A percentile compares a stretch with the other conserved stretches of the same genome.
Evolutionary conservation across 176 grass and related monocot genomes (phyloP).

Genomic region (Aegilops sharonensis): DNA sequence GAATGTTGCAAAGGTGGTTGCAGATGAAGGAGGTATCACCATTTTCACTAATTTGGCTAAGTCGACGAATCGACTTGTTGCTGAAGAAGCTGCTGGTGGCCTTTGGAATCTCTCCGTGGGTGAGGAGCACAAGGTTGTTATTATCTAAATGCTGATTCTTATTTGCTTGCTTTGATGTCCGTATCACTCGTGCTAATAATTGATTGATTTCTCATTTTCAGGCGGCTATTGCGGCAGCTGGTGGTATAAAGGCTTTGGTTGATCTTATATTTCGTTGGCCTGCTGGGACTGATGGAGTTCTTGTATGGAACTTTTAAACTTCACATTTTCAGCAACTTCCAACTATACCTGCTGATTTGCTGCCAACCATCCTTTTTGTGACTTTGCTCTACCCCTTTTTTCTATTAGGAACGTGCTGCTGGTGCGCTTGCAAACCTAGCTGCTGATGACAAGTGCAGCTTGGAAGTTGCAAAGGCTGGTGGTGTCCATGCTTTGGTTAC

Average conservation of each 20-base stretch:
- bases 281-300: conserved; percentile 93
- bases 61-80: conserved; percentile 87
- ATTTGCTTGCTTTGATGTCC: conserved; percentile 2
- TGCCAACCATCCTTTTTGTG: conserved; percentile 17
- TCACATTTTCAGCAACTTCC: conserved; percentile 4
- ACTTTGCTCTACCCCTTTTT: conserved; percentile 30
- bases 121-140: conserved; percentile 92
- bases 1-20: conserved; percentile 91
- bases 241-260: conserved; percentile 88
- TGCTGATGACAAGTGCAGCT: conserved; percentile 97
- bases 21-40: conserved; percentile 86
- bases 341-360: not conserved
- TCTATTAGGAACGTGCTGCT: conserved; percentile 86
- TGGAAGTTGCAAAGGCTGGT: conserved; percentile 94
- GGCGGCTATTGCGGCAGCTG: conserved; percentile 80
- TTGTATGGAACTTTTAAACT: conserved; percentile 54
- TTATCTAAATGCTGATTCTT: conserved; percentile 31
- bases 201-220: conserved; percentile 39
- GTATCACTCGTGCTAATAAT: conserved; percentile 26
- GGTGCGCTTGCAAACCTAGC: conserved; percentile 97
- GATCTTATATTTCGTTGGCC: conserved; percentile 94
- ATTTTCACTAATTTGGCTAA: conserved; percentile 82
- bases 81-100: conserved; percentile 98
- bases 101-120: conserved; percentile 99
- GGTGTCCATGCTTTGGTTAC: conserved; percentile 94